A percentile compares a stretch with the other conserved stretches of the same genome.
Evolutionary conservation across 2,329 filamentous ascomycete genomes (phyloP).

Genomic region (Trichoderma citrinoviride): DNA sequence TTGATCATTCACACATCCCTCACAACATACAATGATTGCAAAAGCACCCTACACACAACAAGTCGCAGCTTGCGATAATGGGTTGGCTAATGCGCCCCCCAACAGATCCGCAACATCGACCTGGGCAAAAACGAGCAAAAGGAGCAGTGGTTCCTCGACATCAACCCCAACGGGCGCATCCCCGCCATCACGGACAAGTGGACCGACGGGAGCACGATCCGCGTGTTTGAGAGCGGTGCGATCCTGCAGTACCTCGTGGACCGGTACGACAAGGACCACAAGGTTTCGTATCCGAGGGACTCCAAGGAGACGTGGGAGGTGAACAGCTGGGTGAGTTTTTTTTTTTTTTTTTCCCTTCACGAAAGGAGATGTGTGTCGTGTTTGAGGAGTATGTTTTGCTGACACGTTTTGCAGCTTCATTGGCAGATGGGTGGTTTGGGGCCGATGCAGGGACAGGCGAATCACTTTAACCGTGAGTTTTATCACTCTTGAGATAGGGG

Average conservation of each 20-base stretch:
- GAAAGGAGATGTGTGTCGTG: too few relatives aligned
- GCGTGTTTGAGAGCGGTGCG: constrained; percentile 77
- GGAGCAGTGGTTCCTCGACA: constrained; percentile 80
- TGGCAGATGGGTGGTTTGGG: constrained; percentile 79
- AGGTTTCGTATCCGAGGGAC: constrained; percentile 73
- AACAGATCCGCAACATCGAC: constrained; percentile 59
- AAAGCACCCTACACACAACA: too few relatives aligned
- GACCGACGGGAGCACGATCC: constrained; percentile 68
- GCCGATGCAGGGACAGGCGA: constrained; percentile 78
- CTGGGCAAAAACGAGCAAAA: constrained; percentile 76
- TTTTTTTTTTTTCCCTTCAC: background rate
- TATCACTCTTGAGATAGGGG: background rate
- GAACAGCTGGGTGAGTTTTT: constrained; percentile 65
- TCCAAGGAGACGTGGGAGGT: constrained; percentile 74
- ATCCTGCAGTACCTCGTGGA: constrained; percentile 84
- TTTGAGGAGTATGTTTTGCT: background rate
- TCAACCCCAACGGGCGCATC: constrained; percentile 92
- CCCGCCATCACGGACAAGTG: constrained; percentile 81
- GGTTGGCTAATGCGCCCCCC: background rate
- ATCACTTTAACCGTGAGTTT: constrained; percentile 68
- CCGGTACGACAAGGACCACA: constrained; percentile 76
- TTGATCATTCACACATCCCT: background rate
- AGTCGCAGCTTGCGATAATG: too few relatives aligned
- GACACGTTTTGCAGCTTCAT: constrained; percentile 45
- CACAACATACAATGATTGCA: too few relatives aligned